A percentile compares a stretch with the other conserved stretches of the same genome.
Evolutionary conservation across 2,329 filamentous ascomycete genomes (phyloP).

Genomic region (Zymoseptoria brevis): DNA sequence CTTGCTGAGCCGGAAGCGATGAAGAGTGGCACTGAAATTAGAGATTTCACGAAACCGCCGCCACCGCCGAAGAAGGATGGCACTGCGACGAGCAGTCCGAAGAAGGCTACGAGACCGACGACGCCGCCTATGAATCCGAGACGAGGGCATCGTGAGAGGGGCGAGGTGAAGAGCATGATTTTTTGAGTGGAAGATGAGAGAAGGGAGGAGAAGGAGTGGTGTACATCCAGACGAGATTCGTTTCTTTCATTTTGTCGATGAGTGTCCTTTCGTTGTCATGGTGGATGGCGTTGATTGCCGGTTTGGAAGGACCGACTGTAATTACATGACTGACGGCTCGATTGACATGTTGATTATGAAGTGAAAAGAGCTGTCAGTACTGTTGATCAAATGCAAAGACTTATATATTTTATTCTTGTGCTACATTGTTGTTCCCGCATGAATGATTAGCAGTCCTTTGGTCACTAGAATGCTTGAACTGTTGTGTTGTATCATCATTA

Average conservation of each 20-base stretch:
- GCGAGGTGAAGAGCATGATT: conserved; percentile 34
- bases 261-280: background rate
- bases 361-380: background rate
- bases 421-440: background rate
- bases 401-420: background rate
- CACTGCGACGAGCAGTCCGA: conserved; percentile 19
- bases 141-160: conserved; percentile 24
- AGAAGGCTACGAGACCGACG: conserved; percentile 12
- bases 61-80: conserved; percentile 12
- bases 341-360: background rate
- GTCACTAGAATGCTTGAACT: background rate
- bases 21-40: conserved; percentile 11
- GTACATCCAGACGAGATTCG: background rate
- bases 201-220: background rate
- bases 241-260: background rate
- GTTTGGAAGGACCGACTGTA: background rate
- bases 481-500: background rate
- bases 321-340: background rate
- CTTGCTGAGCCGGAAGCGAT: background rate
- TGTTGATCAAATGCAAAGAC: background rate
- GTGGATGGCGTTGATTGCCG: background rate
- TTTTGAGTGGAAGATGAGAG: conserved; percentile 19
- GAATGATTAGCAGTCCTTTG: background rate
- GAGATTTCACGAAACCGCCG: conserved; percentile 25
- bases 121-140: conserved; percentile 26